These are phyloP conservation scores for Penicillium palitans DNA, from an alignment of 2,329 filamentous ascomycete genomes.

Conservation along the genomic window DNA sequence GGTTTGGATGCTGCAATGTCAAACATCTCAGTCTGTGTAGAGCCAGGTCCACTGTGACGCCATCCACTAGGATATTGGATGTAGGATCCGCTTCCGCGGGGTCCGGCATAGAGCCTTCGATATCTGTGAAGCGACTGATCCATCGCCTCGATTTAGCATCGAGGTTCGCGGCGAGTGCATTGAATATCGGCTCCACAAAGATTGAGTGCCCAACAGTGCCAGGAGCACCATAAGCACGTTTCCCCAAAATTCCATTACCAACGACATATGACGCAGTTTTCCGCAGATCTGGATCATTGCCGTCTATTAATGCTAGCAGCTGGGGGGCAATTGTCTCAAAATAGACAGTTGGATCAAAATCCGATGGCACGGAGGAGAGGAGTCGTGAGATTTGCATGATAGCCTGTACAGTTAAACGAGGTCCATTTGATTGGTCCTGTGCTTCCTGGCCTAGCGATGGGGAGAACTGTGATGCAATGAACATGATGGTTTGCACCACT, in stretches of 20 bases:
- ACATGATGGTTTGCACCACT: slow-evolving; percentile 45
- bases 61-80: slow-evolving; percentile 26
- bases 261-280: slow-evolving; percentile 47
- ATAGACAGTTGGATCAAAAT: slow-evolving; percentile 37
- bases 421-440: slow-evolving; percentile 35
- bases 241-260: slow-evolving; percentile 46
- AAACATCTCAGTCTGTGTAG: slow-evolving; percentile 39
- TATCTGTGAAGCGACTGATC: slow-evolving; percentile 28
- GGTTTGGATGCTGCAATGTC: slow-evolving; percentile 45
- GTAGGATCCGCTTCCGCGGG: not conserved
- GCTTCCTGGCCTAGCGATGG: slow-evolving; percentile 40
- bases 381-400: slow-evolving; percentile 48
- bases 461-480: slow-evolving; percentile 45
- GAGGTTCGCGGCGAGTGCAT: slow-evolving; percentile 37
- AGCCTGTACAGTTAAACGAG: slow-evolving; percentile 45
- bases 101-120: slow-evolving; percentile 14
- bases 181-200: slow-evolving; percentile 44
- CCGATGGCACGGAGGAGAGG: slow-evolving; percentile 45
- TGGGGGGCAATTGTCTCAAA: slow-evolving; percentile 43
- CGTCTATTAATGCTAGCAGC: slow-evolving; percentile 42
- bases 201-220: slow-evolving; percentile 44
- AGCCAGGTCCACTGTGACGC: slow-evolving; percentile 31
- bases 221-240: slow-evolving; percentile 41
- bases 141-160: slow-evolving; percentile 28
- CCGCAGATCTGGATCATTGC: slow-evolving; percentile 40